Conservation (phyloP, 495 filamentous ascomycete species). For the Neurospora terricola region DNA sequence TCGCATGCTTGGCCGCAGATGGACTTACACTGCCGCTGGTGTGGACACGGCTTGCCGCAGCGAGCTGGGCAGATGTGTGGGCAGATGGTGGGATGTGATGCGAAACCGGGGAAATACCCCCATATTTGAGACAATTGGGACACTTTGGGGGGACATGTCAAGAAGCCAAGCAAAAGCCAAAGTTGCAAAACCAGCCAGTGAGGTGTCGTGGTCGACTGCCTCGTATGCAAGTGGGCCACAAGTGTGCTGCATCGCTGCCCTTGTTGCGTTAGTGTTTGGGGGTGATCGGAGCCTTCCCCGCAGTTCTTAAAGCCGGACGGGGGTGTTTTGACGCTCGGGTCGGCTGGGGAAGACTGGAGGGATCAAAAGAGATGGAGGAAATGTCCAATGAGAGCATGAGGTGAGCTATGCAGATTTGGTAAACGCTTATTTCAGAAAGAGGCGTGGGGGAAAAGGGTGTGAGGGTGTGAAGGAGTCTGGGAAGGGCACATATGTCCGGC, state of each 20-base stretch:
- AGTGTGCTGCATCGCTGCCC: conserved; percentile 9
- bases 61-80: neutral
- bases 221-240: neutral
- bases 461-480: neutral
- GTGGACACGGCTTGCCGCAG: neutral
- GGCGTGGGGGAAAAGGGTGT: conserved; percentile 11
- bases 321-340: conserved; percentile 4
- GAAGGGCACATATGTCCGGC: conserved; percentile 3
- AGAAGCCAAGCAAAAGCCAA: neutral
- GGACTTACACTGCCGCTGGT: neutral
- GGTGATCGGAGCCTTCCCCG: conserved; percentile 16
- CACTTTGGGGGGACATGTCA: neutral
- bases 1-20: neutral
- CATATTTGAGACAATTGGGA: neutral
- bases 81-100: neutral
- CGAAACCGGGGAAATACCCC: neutral
- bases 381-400: conserved; percentile 13
- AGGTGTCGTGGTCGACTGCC: neutral
- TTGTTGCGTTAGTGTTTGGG: conserved; percentile 14
- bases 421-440: conserved; percentile 6
- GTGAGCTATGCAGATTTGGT: conserved; percentile 25
- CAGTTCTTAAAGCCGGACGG: conserved; percentile 6
- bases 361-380: neutral
- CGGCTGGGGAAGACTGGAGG: neutral
- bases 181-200: neutral